phyloP scores from a whole-genome alignment of 2,329 filamentous ascomycete species.

The Cercospora sojina region DNA sequence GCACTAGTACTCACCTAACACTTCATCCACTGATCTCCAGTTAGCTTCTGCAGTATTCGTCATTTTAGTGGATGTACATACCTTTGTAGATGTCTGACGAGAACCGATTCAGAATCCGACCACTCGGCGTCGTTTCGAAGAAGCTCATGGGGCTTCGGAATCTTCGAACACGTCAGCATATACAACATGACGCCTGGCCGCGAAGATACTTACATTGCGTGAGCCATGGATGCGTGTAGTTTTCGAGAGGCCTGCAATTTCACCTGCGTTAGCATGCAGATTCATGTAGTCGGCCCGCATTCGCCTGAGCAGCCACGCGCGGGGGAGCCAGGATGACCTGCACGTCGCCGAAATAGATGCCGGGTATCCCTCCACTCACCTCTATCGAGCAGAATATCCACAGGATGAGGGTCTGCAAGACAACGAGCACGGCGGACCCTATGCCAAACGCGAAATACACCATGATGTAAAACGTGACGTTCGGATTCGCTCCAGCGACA shows the following conservation, averaged over 20 bases:
- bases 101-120: slow-evolving; percentile 95
- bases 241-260: slow-evolving; percentile 76
- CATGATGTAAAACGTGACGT: slow-evolving; percentile 87
- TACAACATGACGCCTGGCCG: neutral
- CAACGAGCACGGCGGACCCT: slow-evolving; percentile 78
- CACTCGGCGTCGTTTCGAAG: slow-evolving; percentile 94
- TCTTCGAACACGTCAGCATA: slow-evolving; percentile 18
- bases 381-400: slow-evolving; percentile 99
- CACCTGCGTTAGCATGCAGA: slow-evolving; percentile 26
- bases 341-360: slow-evolving; percentile 17
- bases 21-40: slow-evolving; percentile 65
- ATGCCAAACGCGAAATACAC: slow-evolving; percentile 95
- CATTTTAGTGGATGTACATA: slow-evolving; percentile 6
- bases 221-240: slow-evolving; percentile 70
- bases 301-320: slow-evolving; percentile 28
- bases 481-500: slow-evolving; percentile 62
- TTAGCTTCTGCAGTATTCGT: slow-evolving; percentile 13
- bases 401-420: slow-evolving; percentile 87
- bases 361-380: slow-evolving; percentile 51
- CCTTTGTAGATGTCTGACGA: slow-evolving; percentile 57
- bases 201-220: slow-evolving; percentile 21
- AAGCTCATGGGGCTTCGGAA: slow-evolving; percentile 98
- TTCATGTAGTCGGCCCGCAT: slow-evolving; percentile 24
- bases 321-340: slow-evolving; percentile 15
- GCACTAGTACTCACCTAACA: slow-evolving; percentile 50